Evolutionary conservation across 1,139 yeast genomes (phyloP).

Genomic region (Pichia cactophila): DNA sequence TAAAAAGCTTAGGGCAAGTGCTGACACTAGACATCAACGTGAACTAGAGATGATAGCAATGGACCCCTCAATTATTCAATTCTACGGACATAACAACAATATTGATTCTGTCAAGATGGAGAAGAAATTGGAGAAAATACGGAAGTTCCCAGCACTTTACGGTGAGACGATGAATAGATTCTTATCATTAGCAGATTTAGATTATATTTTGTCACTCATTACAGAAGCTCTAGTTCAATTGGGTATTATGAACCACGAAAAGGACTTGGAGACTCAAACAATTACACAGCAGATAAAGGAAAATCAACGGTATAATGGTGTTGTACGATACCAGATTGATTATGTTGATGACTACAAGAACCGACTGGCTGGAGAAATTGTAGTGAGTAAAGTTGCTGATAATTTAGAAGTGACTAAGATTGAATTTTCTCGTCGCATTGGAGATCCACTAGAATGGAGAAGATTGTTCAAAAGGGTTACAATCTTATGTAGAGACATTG

Average conservation of each 20-base stretch:
- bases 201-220: constrained; percentile 35
- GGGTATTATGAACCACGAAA: constrained; percentile 29
- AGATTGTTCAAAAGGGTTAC: constrained; percentile 49
- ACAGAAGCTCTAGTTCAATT: constrained; percentile 34
- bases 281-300: constrained; percentile 17
- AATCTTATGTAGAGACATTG: constrained; percentile 44
- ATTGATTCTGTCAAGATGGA: constrained; percentile 20
- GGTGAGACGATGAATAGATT: constrained; percentile 42
- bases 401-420: constrained; percentile 35
- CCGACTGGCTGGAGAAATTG: constrained; percentile 41
- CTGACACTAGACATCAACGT: constrained; percentile 28
- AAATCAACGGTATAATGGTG: constrained; percentile 18
- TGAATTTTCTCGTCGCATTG: constrained; percentile 44
- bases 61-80: constrained; percentile 48
- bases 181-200: constrained; percentile 38
- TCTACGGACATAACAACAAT: constrained; percentile 21
- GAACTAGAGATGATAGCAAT: constrained; percentile 33
- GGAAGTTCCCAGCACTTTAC: constrained; percentile 23
- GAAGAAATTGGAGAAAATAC: constrained; percentile 15
- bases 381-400: constrained; percentile 32
- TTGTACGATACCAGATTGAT: constrained; percentile 34
- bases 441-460: constrained; percentile 68
- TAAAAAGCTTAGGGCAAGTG: constrained; percentile 21
- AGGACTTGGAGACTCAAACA: constrained; percentile 19
- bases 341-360: constrained; percentile 41